These are phyloP conservation scores for Triticum urartu DNA, from an alignment of 176 grass and related monocot genomes.

Conservation along the genomic window DNA sequence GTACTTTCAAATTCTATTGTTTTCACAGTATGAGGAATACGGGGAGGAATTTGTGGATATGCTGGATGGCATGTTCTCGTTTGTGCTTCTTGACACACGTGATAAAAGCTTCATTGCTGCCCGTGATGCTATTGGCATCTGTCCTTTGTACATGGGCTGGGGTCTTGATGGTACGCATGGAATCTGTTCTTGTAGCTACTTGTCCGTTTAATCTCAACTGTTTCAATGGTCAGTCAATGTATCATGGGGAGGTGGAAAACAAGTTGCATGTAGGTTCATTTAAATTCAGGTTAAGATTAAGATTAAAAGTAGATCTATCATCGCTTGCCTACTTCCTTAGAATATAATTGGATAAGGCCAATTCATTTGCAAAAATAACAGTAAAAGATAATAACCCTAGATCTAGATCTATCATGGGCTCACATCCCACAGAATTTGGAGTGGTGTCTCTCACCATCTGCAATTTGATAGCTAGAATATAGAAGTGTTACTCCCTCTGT, in stretches of 20 bases:
- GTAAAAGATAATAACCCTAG: background rate
- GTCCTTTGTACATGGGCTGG: conserved; percentile 98
- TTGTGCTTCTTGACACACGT: conserved; percentile 93
- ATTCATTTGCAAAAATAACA: background rate
- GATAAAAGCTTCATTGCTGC: conserved; percentile 97
- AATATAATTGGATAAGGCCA: background rate
- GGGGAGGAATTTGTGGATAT: conserved; percentile 93
- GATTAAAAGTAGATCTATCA: conserved; percentile 3
- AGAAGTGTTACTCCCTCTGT: background rate
- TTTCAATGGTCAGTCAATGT: background rate
- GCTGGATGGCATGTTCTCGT: conserved; percentile 97
- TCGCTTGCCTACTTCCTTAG: background rate
- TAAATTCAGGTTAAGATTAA: background rate
- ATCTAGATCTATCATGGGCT: background rate
- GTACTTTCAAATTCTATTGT: conserved; percentile 14
- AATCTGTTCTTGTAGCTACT: conserved; percentile 19
- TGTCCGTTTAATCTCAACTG: background rate
- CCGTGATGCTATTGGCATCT: conserved; percentile 95
- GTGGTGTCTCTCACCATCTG: background rate
- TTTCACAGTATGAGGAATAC: conserved; percentile 88
- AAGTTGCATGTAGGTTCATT: background rate
- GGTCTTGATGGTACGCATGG: conserved; percentile 81
- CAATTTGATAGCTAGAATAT: background rate
- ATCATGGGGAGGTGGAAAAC: background rate
- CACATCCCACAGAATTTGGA: background rate